These are phyloP conservation scores for Alternaria brassicicola DNA, from an alignment of 2,329 filamentous ascomycete species.

Conservation along the genomic window DNA sequence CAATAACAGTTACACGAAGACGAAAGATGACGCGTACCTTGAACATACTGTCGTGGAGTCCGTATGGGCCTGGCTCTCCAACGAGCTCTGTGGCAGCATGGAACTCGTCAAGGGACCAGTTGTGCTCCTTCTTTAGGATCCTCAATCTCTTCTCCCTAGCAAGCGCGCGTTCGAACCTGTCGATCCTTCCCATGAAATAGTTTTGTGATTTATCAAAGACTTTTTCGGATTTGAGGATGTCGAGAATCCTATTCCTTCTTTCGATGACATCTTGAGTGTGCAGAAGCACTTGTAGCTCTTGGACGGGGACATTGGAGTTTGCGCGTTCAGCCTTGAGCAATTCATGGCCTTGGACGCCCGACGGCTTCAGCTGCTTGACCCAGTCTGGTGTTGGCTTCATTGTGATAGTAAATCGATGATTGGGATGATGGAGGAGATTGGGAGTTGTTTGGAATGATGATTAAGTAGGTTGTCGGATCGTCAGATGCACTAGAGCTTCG, in stretches of 20 bases:
- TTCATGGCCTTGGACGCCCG: slow-evolving; percentile 71
- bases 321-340: slow-evolving; percentile 72
- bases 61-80: slow-evolving; percentile 75
- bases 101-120: slow-evolving; percentile 71
- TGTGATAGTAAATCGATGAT: slow-evolving; percentile 9
- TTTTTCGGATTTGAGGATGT: slow-evolving; percentile 69
- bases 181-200: slow-evolving; percentile 73
- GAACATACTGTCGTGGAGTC: slow-evolving; percentile 74
- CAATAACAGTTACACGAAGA: slow-evolving; percentile 2
- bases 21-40: slow-evolving; percentile 52
- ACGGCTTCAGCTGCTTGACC: slow-evolving; percentile 70
- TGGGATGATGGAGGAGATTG: slow-evolving; percentile 14
- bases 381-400: slow-evolving; percentile 61
- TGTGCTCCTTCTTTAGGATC: slow-evolving; percentile 68
- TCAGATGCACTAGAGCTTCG: background rate
- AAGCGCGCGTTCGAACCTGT: slow-evolving; percentile 72
- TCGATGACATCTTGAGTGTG: slow-evolving; percentile 70
- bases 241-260: slow-evolving; percentile 64
- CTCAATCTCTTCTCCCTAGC: slow-evolving; percentile 73
- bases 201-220: slow-evolving; percentile 81
- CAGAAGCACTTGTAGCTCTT: slow-evolving; percentile 70
- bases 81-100: slow-evolving; percentile 70
- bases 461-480: slow-evolving; percentile 14
- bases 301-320: slow-evolving; percentile 69
- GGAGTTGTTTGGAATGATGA: slow-evolving; percentile 7